Base-by-base conservation (phyloP, 768 basidiomycete genomes). In the Serendipita vermifera region DNA sequence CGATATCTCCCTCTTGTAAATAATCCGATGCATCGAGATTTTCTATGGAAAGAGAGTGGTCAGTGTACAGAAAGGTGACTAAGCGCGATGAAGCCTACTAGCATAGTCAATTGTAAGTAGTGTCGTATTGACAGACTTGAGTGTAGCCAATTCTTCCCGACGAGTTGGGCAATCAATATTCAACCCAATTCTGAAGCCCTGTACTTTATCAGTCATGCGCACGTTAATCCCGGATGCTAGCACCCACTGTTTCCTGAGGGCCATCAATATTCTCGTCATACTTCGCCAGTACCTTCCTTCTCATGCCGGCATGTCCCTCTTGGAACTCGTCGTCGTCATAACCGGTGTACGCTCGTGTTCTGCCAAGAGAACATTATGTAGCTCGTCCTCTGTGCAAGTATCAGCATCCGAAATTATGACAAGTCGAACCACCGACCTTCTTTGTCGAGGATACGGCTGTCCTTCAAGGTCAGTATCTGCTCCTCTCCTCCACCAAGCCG, bases 261-360 rank as follows among this genome's bases (percentile, higher is more conserved):
- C 87, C 86, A 57, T 87, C 81, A 59, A 97, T 73, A 54, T 85
- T 84, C 62, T 96, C 89, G 62, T 98, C 94, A 63, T 98, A 98
- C 68, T 98, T 98, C 17, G 87, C 77, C 54, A 99, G 70, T 31
- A 98, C 74, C 27, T 87, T 77, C 26, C 82, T 78, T 65, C 88
- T 92, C 75, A 82, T 75, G n/a, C 87, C 88, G 54, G 77, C 81
- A 41, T 73, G 77, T 22, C 82, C 86, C 22, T 79, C 78, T 2
- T 68, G 73, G 61, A 98, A 97, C 65, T 98, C 96, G 3, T 94
- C 92, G 63, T 98, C 94, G 63, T 99, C 93, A 66, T 88, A 94
- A 14, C 93, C 93, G 0, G 89, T 92, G 65, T 97, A 20, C 79
- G 79, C 62, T 93, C 91, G 53, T 79, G 81, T 66, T 96, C 93